Percentiles rank a stretch among this genome's conserved stretches.
Evolutionary conservation across 352 stramenopile species (phyloP).

Genomic region (Plasmopara muralis): DNA sequence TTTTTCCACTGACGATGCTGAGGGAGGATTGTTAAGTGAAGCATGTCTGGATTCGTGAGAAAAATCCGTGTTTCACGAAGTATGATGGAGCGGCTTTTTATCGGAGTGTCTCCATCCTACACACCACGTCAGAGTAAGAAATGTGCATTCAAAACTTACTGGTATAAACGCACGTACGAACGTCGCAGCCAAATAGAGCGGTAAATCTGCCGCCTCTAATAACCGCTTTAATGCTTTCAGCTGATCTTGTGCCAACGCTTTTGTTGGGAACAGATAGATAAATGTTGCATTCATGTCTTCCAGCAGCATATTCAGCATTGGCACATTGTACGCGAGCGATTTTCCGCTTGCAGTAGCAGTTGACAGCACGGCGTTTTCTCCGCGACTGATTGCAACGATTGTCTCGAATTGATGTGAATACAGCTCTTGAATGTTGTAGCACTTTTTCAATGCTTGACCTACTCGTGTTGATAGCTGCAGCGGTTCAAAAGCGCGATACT

Average conservation of each 20-base stretch:
- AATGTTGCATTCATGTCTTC: slow-evolving; percentile 51
- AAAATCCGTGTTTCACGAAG: slow-evolving; percentile 89
- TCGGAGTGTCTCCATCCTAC: slow-evolving; percentile 93
- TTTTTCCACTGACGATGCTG: slow-evolving; percentile 87
- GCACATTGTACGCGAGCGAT: slow-evolving; percentile 94
- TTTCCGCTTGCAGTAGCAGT: slow-evolving; percentile 97
- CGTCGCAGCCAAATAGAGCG: slow-evolving; percentile 44
- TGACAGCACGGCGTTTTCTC: slow-evolving; percentile 91
- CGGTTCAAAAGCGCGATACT: slow-evolving; percentile 30
- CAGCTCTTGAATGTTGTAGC: slow-evolving; percentile 55
- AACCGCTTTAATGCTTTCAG: slow-evolving; percentile 82
- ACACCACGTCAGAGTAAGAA: not conserved
- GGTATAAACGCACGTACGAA: slow-evolving; percentile 36
- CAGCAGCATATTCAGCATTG: slow-evolving; percentile 80
- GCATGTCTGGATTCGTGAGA: slow-evolving; percentile 98
- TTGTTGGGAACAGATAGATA: slow-evolving; percentile 97
- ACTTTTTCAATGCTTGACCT: slow-evolving; percentile 30
- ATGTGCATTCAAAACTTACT: not conserved
- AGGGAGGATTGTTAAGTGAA: slow-evolving; percentile 95
- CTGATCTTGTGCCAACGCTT: slow-evolving; percentile 98
- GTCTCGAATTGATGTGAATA: slow-evolving; percentile 89
- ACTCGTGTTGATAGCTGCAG: slow-evolving; percentile 38
- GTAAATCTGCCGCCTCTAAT: slow-evolving; percentile 45
- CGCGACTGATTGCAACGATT: slow-evolving; percentile 83
- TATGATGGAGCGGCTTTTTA: slow-evolving; percentile 82